These are phyloP conservation scores for Gautieria morchelliformis DNA, from an alignment of 768 basidiomycete species.

Conservation along the genomic window DNA sequence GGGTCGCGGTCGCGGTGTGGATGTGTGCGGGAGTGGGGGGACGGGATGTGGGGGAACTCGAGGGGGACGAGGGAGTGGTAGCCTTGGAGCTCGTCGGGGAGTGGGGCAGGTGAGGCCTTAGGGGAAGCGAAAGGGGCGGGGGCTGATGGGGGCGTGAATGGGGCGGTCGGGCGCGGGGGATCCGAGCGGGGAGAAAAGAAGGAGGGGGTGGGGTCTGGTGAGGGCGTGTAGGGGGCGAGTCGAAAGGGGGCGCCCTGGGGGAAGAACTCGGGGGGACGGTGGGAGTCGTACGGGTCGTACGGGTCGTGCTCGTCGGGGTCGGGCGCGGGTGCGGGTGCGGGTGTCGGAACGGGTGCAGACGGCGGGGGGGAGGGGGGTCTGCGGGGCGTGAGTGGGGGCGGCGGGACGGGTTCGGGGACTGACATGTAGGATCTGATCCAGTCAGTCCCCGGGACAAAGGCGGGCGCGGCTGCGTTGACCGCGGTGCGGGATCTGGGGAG, in stretches of 20 bases:
- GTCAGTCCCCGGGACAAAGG: conserved; percentile 51
- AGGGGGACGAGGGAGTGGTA: conserved; percentile 84
- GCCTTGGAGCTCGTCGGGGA: conserved; percentile 83
- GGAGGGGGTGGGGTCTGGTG: conserved; percentile 23
- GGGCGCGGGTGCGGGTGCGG: conserved; percentile 9
- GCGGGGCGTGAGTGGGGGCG: conserved; percentile 12
- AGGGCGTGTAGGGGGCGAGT: conserved; percentile 22
- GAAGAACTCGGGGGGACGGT: background rate
- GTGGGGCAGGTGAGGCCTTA: conserved; percentile 24
- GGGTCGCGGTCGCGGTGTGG: too few relatives aligned
- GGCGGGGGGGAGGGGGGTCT: conserved; percentile 19
- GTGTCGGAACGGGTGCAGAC: conserved; percentile 14
- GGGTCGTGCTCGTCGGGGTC: conserved; percentile 21
- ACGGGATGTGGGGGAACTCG: conserved; percentile 32
- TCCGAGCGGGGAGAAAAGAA: conserved; percentile 84
- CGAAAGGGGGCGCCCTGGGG: conserved; percentile 40
- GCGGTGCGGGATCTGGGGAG: conserved; percentile 14
- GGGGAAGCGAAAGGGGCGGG: too few relatives aligned
- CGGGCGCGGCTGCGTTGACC: conserved; percentile 72
- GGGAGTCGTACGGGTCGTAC: conserved; percentile 19
- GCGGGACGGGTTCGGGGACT: background rate
- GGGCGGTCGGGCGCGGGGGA: too few relatives aligned
- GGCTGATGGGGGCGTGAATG: too few relatives aligned
- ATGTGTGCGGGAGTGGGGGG: too few relatives aligned
- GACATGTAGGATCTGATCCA: background rate